Base-by-base conservation (phyloP, 2,329 filamentous ascomycete species). In the Botrytis squamosa region DNA sequence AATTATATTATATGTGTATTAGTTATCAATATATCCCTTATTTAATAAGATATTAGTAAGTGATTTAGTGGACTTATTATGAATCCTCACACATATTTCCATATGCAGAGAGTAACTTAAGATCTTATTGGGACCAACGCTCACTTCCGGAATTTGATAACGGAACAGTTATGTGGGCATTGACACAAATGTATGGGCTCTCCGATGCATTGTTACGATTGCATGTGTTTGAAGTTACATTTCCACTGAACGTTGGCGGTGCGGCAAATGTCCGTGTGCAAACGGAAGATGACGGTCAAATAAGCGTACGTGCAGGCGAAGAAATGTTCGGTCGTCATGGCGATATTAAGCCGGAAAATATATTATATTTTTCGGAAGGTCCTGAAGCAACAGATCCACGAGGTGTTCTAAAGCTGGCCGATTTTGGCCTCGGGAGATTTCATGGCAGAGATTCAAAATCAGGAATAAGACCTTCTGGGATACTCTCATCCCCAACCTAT, bases 371-470 rank as follows among this genome's bases (percentile, higher is more conserved):
- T 38, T 7, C 57, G 9, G 3, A 75, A 76, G 81, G 7, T 80
- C 83, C 60, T 80, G 81, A 4, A 79, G 82, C 5, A 75, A 0
- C 46, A 18, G 40, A 75, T 40, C n/a, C 22, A 6, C 70, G 36
- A 14, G 77, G 77, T 7, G 55, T 74, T 9, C 29, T 78, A 1
- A 71, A 77, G 29, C 77, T 78, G n/a, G 74, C 75, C 3, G 77
- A 78, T 52, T 78, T 78, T 57, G 77, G 77, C 0, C 42, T 77
- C 2, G 75, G 78, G 4, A 78, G 80, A 20, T 80, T 84, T 16
- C 82, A 83, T 70, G 75, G 80, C 9, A 75, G 77, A 67, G 77
- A 80, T 2, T 81, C 81, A 1, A 76, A 79, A 36, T 83, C 81
- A 0, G 74, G 76, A 25, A 75, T 80, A 7, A 33, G 77, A 20